Conservation (phyloP, 805 yeast genomes). For the Wickerhamiella parazyma region DNA sequence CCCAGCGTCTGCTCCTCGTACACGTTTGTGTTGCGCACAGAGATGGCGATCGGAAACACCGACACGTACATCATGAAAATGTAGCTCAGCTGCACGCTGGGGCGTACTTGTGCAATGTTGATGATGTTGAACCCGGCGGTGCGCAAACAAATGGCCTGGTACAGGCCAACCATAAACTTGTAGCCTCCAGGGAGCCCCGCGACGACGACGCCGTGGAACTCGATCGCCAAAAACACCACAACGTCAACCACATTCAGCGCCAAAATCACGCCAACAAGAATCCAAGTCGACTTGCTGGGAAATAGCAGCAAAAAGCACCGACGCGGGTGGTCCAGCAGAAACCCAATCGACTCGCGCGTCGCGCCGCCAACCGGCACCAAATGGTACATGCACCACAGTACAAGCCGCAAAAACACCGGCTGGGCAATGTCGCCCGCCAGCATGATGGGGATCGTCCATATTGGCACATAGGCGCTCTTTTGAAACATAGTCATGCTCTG, state of each 20-base stretch:
- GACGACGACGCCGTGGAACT: slow-evolving; percentile 36
- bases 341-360: slow-evolving; percentile 58
- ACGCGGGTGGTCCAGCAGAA: slow-evolving; percentile 87
- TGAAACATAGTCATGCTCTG: slow-evolving; percentile 63
- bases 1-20: slow-evolving; percentile 96
- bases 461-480: slow-evolving; percentile 47
- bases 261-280: slow-evolving; percentile 51
- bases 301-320: slow-evolving; percentile 88
- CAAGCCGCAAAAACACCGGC: slow-evolving; percentile 66
- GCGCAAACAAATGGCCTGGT: slow-evolving; percentile 83
- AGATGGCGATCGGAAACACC: slow-evolving; percentile 88
- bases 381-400: slow-evolving; percentile 68
- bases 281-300: slow-evolving; percentile 89
- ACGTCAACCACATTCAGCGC: slow-evolving; percentile 64
- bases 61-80: slow-evolving; percentile 97
- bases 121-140: slow-evolving; percentile 84
- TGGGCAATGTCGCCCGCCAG: slow-evolving; percentile 92
- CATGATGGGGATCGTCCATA: slow-evolving; percentile 55
- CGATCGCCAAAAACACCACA: slow-evolving; percentile 66
- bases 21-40: slow-evolving; percentile 92
- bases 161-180: slow-evolving; percentile 67
- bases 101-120: slow-evolving; percentile 56
- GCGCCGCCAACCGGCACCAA: slow-evolving; percentile 41
- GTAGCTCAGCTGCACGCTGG: slow-evolving; percentile 87
- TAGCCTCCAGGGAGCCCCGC: slow-evolving; percentile 48